Evolutionary conservation across 2,329 filamentous ascomycete species (phyloP), one percentile per base, ranked within the genome.

Genomic region (Rhexocercosporidium sp.): DNA sequence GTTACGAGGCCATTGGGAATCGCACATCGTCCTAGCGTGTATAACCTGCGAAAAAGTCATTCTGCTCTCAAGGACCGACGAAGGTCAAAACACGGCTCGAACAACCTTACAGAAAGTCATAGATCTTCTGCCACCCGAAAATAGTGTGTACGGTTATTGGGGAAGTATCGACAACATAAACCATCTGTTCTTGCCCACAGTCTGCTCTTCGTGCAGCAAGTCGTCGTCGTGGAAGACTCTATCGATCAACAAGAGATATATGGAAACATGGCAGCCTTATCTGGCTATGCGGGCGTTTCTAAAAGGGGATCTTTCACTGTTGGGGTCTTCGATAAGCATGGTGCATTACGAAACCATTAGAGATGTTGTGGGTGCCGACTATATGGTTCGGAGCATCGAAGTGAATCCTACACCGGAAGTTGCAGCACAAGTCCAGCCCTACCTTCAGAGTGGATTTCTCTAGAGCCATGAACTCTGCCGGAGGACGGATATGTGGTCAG

Each of bases 221-320:
- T 39, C 18, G n/a, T 60, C 57, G 27, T 31, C 39, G 39, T 60
- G 39, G 39, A 37, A 46, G 39, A 44, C 57, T 27, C n/a, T 60
- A 25, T 60, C 57, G 18, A 60, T 60, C 5, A 47, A 5, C n/a
- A 47, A 39, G 25, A 47, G 3, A 22, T 27, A 47, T 7, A 22
- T 60, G 16, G 22, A 44, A 39, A 60, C 39, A 8, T 60, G 57
- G 39, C 34, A 46, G 57, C 57, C 57, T 41, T 60, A 60, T 22
- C 39, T 60, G 27, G 57, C 57, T 44, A 27, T 60, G 57, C 14
- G 57, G 7, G 57, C 57, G 31, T 60, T 60, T 60, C 39, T 60
- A 18, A 39, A 29, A 47, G 57, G 57, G 8, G 57, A 60, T 60
- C 20, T 60, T 8, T 44, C 34, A 44, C 20, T 60, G 39, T 39